Evolutionary conservation across 352 stramenopile genomes (phyloP).

Genomic region (Phytophthora citricola): DNA sequence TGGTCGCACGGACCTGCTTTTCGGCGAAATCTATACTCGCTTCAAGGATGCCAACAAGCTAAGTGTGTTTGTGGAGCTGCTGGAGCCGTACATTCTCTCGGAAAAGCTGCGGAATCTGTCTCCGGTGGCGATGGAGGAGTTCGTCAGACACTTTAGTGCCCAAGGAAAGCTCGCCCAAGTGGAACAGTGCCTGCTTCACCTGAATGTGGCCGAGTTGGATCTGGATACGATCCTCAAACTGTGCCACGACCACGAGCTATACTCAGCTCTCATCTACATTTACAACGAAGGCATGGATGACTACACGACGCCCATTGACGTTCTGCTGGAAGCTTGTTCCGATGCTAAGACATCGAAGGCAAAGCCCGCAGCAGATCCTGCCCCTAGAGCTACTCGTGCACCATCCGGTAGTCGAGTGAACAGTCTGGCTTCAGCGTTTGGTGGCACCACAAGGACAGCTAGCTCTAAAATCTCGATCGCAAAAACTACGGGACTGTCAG

Average conservation of each 20-base stretch:
- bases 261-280: conserved; percentile 95
- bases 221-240: conserved; percentile 95
- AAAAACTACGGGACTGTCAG: conserved; percentile 35
- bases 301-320: conserved; percentile 92
- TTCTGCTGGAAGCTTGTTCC: conserved; percentile 85
- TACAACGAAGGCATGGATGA: conserved; percentile 94
- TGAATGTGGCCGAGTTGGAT: conserved; percentile 94
- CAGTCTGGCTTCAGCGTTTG: conserved; percentile 72
- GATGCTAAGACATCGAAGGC: conserved; percentile 51
- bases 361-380: conserved; percentile 19
- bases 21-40: conserved; percentile 88
- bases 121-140: conserved; percentile 92
- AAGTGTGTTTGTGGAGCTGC: conserved; percentile 92
- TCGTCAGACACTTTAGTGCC: conserved; percentile 92
- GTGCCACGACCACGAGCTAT: conserved; percentile 92
- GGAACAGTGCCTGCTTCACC: conserved; percentile 94
- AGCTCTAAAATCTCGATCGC: conserved; percentile 45
- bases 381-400: conserved; percentile 28
- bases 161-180: conserved; percentile 90
- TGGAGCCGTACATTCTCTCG: conserved; percentile 95
- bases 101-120: conserved; percentile 93
- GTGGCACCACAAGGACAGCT: conserved; percentile 46
- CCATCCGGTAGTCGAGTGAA: conserved; percentile 59
- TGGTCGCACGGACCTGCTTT: conserved; percentile 82
- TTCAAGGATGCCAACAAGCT: conserved; percentile 87